Conservation (phyloP, 495 filamentous ascomycete genomes). For the Xylaria telfairii region DNA sequence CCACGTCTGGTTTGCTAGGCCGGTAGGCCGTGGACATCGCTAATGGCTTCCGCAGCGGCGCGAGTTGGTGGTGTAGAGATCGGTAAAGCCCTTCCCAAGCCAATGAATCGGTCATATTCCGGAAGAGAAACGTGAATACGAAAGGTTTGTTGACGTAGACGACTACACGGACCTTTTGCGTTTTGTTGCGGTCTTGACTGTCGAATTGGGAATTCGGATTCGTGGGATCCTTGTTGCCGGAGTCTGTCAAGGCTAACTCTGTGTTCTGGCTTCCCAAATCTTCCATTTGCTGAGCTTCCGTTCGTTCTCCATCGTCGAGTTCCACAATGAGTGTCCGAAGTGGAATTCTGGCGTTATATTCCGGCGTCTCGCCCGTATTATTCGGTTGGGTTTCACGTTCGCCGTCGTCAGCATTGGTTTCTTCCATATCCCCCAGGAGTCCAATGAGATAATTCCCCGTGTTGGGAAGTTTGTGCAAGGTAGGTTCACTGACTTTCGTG, state of each 20-base stretch:
- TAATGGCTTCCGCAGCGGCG: constrained; percentile 76
- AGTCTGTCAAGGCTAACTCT: constrained; percentile 32
- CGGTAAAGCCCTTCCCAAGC: constrained; percentile 75
- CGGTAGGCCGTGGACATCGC: constrained; percentile 66
- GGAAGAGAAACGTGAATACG: constrained; percentile 89
- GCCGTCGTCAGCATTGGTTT: constrained; percentile 34
- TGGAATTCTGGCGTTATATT: constrained; percentile 48
- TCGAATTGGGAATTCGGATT: constrained; percentile 41
- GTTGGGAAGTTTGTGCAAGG: constrained; percentile 22
- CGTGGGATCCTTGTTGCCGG: constrained; percentile 27
- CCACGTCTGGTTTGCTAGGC: constrained; percentile 50
- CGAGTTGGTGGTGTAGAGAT: constrained; percentile 80
- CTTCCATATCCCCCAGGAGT: constrained; percentile 66
- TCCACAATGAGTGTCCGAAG: constrained; percentile 59
- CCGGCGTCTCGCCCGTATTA: constrained; percentile 33
- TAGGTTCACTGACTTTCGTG: constrained; percentile 12
- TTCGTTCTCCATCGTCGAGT: constrained; percentile 46
- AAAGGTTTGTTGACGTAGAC: constrained; percentile 81
- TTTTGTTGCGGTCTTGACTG: constrained; percentile 57
- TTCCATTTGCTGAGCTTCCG: constrained; percentile 46
- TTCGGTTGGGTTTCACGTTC: constrained; percentile 35
- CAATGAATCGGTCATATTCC: constrained; percentile 69
- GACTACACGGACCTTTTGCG: constrained; percentile 69
- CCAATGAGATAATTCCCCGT: constrained; percentile 75
- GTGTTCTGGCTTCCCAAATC: constrained; percentile 52